Evolutionary conservation across 2,329 filamentous ascomycete species (phyloP).

Genomic region (Drechslerella coelobrocha): DNA sequence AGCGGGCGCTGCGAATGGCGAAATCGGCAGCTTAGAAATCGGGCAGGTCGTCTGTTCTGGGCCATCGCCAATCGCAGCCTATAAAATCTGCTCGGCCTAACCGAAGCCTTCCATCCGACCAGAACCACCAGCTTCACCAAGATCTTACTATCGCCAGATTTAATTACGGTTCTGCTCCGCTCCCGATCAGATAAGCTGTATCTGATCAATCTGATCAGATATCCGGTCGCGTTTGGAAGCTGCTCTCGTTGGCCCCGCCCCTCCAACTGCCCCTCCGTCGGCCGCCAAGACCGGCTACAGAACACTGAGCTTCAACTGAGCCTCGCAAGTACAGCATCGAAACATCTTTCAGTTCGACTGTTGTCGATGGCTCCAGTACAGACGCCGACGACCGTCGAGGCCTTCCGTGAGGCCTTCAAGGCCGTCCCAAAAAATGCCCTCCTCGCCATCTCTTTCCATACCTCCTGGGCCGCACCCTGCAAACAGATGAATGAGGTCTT

Average conservation of each 20-base stretch:
- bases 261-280: not conserved
- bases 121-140: too few species aligned
- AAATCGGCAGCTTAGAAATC: slow-evolving; percentile 3
- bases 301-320: not conserved
- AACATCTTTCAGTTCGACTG: too few species aligned
- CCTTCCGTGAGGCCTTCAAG: slow-evolving; percentile 74
- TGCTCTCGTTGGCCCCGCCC: not conserved
- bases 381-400: slow-evolving; percentile 75
- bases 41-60: not conserved
- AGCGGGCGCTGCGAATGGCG: not conserved
- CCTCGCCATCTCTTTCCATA: slow-evolving; percentile 90
- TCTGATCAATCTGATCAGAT: slow-evolving; percentile 3
- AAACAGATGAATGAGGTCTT: slow-evolving; percentile 74
- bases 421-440: slow-evolving; percentile 73
- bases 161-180: not conserved
- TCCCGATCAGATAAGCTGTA: slow-evolving; percentile 1
- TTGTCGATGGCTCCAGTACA: slow-evolving; percentile 74
- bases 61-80: not conserved
- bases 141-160: not conserved
- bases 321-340: not conserved
- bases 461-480: slow-evolving; percentile 95
- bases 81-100: slow-evolving; percentile 1
- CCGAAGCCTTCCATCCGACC: too few species aligned
- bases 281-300: not conserved
- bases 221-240: not conserved